Conservation (phyloP, 106 monocot species). For the Phalaenopsis equestris region DNA sequence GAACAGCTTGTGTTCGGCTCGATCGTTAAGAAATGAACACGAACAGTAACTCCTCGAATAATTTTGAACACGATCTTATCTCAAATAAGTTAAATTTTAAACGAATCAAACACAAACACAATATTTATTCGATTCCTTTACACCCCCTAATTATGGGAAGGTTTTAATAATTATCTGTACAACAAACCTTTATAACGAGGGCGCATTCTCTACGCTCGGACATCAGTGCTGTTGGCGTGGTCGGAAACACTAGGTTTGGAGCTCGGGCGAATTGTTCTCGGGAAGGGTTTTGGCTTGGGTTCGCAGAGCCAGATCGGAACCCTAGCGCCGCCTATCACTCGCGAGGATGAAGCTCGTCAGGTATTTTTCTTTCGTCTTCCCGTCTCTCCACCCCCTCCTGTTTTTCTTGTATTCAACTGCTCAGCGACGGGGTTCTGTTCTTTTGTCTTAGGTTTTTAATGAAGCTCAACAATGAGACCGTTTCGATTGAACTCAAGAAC, state of each 20-base stretch:
- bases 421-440: not conserved
- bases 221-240: no score
- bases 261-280: not conserved
- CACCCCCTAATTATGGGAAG: no score
- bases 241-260: not conserved
- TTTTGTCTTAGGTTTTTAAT: conserved; percentile 36
- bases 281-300: not conserved
- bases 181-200: no score
- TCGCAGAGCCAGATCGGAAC: not conserved
- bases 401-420: not conserved
- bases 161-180: no score
- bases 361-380: conserved; percentile 1
- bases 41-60: no score
- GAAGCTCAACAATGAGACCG: conserved; percentile 69
- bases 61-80: no score
- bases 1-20: no score
- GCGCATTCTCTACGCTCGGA: no score
- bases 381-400: not conserved
- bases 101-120: no score
- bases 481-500: conserved; percentile 61
- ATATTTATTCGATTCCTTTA: no score
- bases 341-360: conserved; percentile 31
- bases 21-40: no score
- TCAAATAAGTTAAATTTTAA: no score
- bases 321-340: conserved; percentile 4